Conservation (phyloP, 495 filamentous ascomycete species). For the Hypoxylon perforatum region DNA sequence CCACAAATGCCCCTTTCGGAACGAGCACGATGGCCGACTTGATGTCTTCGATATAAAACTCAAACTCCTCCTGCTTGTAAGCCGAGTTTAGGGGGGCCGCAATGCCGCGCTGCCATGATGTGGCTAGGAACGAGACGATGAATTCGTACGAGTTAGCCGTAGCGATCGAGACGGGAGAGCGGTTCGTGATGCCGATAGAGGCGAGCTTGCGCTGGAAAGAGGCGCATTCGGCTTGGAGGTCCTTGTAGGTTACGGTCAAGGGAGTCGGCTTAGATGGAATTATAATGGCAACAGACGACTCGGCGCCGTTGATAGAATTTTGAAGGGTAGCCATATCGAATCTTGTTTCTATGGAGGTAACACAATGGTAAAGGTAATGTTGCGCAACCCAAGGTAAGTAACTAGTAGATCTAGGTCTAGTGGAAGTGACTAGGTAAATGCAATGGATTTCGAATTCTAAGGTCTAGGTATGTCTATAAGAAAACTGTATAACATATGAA, state of each 20-base stretch:
- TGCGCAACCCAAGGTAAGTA: neutral
- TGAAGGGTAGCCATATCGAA: conserved; percentile 54
- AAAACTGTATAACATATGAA: conserved; percentile 6
- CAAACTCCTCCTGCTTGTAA: conserved; percentile 88
- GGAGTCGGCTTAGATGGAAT: conserved; percentile 69
- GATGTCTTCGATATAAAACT: conserved; percentile 89
- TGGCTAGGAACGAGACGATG: conserved; percentile 81
- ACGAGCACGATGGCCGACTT: conserved; percentile 79
- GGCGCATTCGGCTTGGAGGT: conserved; percentile 69
- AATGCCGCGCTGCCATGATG: conserved; percentile 79
- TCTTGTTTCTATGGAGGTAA: conserved; percentile 1
- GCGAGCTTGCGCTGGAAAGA: conserved; percentile 79
- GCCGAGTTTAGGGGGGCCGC: conserved; percentile 84
- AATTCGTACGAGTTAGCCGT: conserved; percentile 84
- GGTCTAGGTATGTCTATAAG: conserved; percentile 10
- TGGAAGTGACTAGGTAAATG: too few relatives aligned
- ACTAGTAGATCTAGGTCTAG: neutral
- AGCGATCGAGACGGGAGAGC: conserved; percentile 78
- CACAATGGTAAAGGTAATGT: neutral
- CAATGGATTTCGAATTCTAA: neutral
- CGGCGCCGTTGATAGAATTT: conserved; percentile 54
- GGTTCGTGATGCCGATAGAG: conserved; percentile 70
- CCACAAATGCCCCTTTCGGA: conserved; percentile 71
- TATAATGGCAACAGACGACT: conserved; percentile 67
- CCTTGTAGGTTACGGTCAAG: conserved; percentile 70